Conservation (phyloP, 2,329 filamentous ascomycete genomes). For the Calonectria pauciramosa region DNA sequence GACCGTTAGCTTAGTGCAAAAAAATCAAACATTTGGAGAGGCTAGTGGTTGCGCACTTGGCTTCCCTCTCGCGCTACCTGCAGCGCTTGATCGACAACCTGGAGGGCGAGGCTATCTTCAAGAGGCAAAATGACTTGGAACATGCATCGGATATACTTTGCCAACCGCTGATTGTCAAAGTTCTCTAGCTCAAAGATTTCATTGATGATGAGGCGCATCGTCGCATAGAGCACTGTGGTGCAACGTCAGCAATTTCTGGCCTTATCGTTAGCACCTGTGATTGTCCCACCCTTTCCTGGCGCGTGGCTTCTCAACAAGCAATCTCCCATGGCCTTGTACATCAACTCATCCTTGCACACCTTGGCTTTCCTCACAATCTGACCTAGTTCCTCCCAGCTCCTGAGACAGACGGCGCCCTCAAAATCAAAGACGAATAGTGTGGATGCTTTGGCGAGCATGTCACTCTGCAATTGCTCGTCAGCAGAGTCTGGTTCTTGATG, state of each 20-base stretch:
- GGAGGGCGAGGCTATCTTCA: constrained; percentile 68
- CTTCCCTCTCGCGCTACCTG: constrained; percentile 65
- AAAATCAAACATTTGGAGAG: constrained; percentile 25
- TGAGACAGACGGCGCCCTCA: constrained; percentile 77
- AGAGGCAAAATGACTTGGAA: constrained; percentile 76
- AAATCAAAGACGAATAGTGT: constrained; percentile 83
- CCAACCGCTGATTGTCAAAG: constrained; percentile 71
- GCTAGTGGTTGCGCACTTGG: constrained; percentile 52
- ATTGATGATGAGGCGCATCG: constrained; percentile 78
- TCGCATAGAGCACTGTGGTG: constrained; percentile 61
- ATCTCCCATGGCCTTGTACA: constrained; percentile 76
- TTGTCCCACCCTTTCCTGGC: constrained; percentile 62
- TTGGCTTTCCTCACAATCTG: constrained; percentile 69
- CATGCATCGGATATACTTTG: constrained; percentile 84
- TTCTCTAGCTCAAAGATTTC: constrained; percentile 70
- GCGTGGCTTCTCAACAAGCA: constrained; percentile 68
- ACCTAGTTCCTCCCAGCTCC: constrained; percentile 76
- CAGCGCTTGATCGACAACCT: constrained; percentile 75
- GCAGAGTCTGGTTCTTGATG: constrained; percentile 55
- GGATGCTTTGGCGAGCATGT: constrained; percentile 73
- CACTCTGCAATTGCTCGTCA: constrained; percentile 59
- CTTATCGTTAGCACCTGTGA: not conserved
- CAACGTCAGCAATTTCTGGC: not conserved
- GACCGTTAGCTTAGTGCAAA: not conserved
- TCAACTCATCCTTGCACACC: constrained; percentile 57